phyloP scores from a whole-genome alignment of 2,329 filamentous ascomycete species.

The Talaromyces sp. region DNA sequence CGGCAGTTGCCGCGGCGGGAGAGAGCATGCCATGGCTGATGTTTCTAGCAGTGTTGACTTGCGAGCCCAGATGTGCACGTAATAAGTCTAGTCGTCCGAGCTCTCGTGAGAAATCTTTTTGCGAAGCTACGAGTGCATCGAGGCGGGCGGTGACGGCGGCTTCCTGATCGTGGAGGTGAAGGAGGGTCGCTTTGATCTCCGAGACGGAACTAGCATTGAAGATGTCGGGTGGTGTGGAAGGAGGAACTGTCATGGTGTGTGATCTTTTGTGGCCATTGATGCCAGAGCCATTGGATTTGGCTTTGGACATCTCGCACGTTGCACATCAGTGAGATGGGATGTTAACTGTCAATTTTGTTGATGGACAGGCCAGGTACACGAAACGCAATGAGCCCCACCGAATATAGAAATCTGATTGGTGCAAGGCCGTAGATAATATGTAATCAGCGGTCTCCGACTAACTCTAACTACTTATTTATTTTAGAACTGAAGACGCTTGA shows the following conservation, averaged over 20 bases:
- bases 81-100: constrained; percentile 83
- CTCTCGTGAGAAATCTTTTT: constrained; percentile 82
- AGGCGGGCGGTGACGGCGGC: constrained; percentile 69
- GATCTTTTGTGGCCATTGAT: constrained; percentile 30
- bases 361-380: constrained; percentile 6
- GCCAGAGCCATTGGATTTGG: constrained; percentile 16
- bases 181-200: constrained; percentile 75
- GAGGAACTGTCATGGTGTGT: not conserved
- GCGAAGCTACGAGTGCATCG: constrained; percentile 72
- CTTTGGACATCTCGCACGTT: constrained; percentile 22
- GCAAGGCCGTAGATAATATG: not conserved
- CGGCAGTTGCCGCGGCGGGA: constrained; percentile 78
- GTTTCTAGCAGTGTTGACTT: constrained; percentile 75
- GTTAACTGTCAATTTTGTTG: not conserved
- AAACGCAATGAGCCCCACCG: not conserved
- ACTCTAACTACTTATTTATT: too few species aligned
- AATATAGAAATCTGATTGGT: not conserved
- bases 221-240: constrained; percentile 42
- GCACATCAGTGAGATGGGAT: not conserved
- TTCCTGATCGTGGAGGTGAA: constrained; percentile 72
- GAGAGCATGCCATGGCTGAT: constrained; percentile 91
- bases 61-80: constrained; percentile 80
- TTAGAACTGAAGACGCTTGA: too few species aligned
- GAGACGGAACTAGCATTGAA: constrained; percentile 70
- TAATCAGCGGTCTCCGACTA: not conserved